A percentile compares a stretch with the other conserved stretches of the same genome.
phyloP scores from a whole-genome alignment of 176 grass and related monocot species.

The Phoenix roebelenii region DNA sequence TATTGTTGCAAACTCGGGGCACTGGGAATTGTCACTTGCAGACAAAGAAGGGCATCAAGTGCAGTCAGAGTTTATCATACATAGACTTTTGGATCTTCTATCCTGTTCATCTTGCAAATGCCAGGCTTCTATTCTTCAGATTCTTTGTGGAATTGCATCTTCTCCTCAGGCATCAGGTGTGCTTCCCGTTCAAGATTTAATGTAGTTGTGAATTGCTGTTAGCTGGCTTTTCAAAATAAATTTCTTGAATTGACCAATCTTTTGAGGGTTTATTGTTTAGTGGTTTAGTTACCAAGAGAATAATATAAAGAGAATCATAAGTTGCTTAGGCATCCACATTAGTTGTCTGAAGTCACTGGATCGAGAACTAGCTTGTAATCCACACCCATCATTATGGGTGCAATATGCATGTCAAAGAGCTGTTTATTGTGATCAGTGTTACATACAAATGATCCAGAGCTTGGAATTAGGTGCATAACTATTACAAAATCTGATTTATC shows the following conservation, averaged over 20 bases:
- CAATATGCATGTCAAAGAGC: too few species aligned
- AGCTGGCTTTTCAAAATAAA: not conserved
- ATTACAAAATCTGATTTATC: too few species aligned
- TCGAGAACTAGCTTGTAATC: too few species aligned
- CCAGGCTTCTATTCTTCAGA: slow-evolving; percentile 12
- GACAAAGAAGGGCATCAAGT: slow-evolving; percentile 13
- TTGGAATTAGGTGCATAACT: too few species aligned
- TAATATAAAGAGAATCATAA: too few species aligned
- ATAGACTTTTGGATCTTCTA: slow-evolving; percentile 2
- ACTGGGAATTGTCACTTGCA: slow-evolving; percentile 11
- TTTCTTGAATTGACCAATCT: not conserved
- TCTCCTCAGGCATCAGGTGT: slow-evolving; percentile 13
- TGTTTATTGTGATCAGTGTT: too few species aligned
- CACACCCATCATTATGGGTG: too few species aligned
- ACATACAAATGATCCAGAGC: too few species aligned
- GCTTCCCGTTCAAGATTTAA: not conserved
- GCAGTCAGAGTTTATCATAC: slow-evolving; percentile 11
- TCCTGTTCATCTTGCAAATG: slow-evolving; percentile 4
- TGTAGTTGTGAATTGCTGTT: not conserved
- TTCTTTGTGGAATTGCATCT: slow-evolving; percentile 16
- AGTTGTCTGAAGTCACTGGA: too few species aligned
- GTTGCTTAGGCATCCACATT: too few species aligned
- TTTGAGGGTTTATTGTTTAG: too few species aligned
- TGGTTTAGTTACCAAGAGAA: too few species aligned
- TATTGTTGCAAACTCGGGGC: slow-evolving; percentile 6